Base-by-base conservation (phyloP, 768 basidiomycete genomes). In the Pisolithus orientalis region DNA sequence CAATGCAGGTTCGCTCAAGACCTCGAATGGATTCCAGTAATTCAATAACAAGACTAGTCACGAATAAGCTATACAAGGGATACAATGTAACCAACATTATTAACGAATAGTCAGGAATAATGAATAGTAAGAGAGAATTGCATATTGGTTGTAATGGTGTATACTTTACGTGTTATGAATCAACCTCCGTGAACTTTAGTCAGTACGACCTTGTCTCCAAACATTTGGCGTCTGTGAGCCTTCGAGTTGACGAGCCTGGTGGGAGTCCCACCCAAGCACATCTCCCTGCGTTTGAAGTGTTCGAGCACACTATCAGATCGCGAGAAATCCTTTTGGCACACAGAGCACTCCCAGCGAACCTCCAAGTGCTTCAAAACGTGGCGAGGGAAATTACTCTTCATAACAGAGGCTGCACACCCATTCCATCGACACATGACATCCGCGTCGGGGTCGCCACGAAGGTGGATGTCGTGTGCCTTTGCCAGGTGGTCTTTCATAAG, bases 311-410 rank as follows among this genome's bases (percentile, higher is more conserved):
- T 63, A 40, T 65, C 64, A 0, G 7, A 28, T 14, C 64, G 63
- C 21, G 56, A 39, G 39, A 54, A 61, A 24, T 9, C 1, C 6
- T 2, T 25, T 9, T 25, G 9, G 39, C 64, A 65, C 40, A 49
- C 43, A 7, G 62, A 63, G 9, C 63, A 65, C 6, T 39, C 6
- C 61, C 59, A 65, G 24, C 27, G 49, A 42, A 59, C 29, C 2
- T 17, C 37, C 9, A 65, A 21, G 24, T 65, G 63, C 2, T 39
- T 57, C 0, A 21, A 49, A 9, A 65, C 13, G 25, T 65, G 63
- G 3, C 63, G 39, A 13, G 53, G 54, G 13, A 65, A 24, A 17
- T 55, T 57, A 14, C 10, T 28, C 34, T 17, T 42, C 9, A 57
- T 53, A 24, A 37, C 0, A 3, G 54, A 43, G 0, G 49, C 39